Percentiles rank a stretch among this genome's conserved stretches.
phyloP scores from a whole-genome alignment of 352 stramenopile species.

The Globisporangium acanthophoron region DNA sequence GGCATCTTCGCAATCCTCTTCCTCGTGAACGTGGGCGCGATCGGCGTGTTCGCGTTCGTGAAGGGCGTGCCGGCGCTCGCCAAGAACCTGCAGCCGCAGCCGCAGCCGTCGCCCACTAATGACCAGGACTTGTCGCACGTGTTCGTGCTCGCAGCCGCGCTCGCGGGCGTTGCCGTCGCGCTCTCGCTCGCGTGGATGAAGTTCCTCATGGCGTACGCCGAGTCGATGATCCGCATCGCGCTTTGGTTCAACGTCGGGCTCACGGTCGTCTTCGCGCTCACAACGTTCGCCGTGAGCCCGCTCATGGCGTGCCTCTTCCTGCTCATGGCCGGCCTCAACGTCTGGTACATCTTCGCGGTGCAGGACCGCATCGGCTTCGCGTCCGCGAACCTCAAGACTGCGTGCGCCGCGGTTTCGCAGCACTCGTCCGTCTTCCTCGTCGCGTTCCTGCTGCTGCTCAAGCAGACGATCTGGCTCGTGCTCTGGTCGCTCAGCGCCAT shows the following conservation, averaged over 20 bases:
- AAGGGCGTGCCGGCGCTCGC: slow-evolving; percentile 59
- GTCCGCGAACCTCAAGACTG: slow-evolving; percentile 71
- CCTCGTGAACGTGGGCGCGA: slow-evolving; percentile 46
- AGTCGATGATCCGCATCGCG: slow-evolving; percentile 72
- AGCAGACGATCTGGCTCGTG: slow-evolving; percentile 70
- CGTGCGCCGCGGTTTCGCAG: slow-evolving; percentile 49
- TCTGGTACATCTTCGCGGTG: slow-evolving; percentile 81
- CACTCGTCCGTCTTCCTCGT: slow-evolving; percentile 60
- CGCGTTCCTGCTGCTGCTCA: slow-evolving; percentile 59
- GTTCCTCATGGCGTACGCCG: slow-evolving; percentile 68
- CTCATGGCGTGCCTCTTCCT: slow-evolving; percentile 61
- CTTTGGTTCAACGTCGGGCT: slow-evolving; percentile 80
- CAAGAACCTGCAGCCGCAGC: slow-evolving; percentile 7
- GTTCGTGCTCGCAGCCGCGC: slow-evolving; percentile 39
- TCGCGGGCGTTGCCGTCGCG: slow-evolving; percentile 44
- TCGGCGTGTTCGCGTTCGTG: slow-evolving; percentile 61
- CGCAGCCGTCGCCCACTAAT: background rate
- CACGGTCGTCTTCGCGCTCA: slow-evolving; percentile 54
- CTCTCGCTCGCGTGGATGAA: slow-evolving; percentile 76
- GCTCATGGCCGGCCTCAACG: slow-evolving; percentile 58
- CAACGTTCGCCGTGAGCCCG: slow-evolving; percentile 56
- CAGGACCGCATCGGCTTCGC: slow-evolving; percentile 80
- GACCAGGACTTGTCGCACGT: slow-evolving; percentile 36
- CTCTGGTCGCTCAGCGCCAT: slow-evolving; percentile 63
- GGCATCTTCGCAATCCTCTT: slow-evolving; percentile 67